Conservation (phyloP, 1,284 basidiomycete genomes). For the Erythrobasidium hasegawianum region DNA sequence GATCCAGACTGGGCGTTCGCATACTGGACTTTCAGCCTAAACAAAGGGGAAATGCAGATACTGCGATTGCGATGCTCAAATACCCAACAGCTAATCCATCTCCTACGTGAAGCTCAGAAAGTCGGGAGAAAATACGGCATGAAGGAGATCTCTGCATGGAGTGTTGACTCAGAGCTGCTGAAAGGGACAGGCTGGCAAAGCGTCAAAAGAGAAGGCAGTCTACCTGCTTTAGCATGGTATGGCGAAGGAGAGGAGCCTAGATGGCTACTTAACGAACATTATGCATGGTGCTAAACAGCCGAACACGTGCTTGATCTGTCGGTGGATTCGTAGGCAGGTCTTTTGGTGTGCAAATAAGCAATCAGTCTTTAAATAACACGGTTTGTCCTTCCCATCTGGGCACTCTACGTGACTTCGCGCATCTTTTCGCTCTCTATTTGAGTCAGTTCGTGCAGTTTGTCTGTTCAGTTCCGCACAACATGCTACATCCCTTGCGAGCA, state of each 20-base stretch:
- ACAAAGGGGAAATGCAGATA: not conserved
- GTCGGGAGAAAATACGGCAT: constrained; percentile 13
- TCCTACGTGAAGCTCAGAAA: constrained; percentile 4
- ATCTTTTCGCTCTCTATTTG: no score
- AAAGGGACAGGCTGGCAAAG: constrained; percentile 13
- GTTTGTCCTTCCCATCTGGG: no score
- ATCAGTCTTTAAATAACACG: no score
- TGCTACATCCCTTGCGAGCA: constrained; percentile 19
- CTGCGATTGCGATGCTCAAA: constrained; percentile 14
- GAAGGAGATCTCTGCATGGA: constrained; percentile 24
- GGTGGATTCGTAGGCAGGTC: not conserved
- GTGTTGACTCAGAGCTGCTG: constrained; percentile 5
- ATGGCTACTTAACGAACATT: constrained; percentile 25
- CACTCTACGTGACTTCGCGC: no score
- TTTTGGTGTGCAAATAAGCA: no score
- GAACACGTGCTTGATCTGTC: not conserved
- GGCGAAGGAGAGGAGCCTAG: constrained; percentile 1
- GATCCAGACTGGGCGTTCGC: constrained; percentile 22
- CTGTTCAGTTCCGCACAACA: not conserved
- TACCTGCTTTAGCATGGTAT: constrained; percentile 28
- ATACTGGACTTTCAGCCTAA: constrained; percentile 20
- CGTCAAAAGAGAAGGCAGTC: constrained; percentile 1
- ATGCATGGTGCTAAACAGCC: constrained; percentile 9
- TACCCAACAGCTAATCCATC: not conserved
- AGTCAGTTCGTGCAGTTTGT: no score